Conservation (phyloP, 129 eudicot species). For the Deinandra increscens region DNA sequence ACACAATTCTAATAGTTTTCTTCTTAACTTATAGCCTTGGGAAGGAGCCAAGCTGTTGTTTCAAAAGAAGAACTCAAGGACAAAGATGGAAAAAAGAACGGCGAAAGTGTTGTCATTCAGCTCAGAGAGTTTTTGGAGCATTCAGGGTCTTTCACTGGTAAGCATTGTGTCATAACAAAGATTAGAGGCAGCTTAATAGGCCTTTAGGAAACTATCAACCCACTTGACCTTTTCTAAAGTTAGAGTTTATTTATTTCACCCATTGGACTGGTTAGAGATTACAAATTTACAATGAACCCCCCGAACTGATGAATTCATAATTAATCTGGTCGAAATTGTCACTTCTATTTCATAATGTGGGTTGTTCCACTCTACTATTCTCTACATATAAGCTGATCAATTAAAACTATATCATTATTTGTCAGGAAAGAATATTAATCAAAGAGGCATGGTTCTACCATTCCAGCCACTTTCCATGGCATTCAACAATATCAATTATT, state of each 20-base stretch:
- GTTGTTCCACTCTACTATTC: slow-evolving; percentile 8
- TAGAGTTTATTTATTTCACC: not conserved
- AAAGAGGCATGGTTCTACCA: slow-evolving; percentile 95
- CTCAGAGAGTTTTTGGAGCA: slow-evolving; percentile 82
- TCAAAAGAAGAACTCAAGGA: slow-evolving; percentile 59
- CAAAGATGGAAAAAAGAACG: slow-evolving; percentile 56
- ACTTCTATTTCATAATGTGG: not conserved
- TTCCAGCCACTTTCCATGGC: slow-evolving; percentile 96
- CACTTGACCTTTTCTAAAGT: not conserved
- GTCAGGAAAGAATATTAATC: slow-evolving; percentile 67
- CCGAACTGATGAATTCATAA: not conserved
- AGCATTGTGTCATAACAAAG: slow-evolving; percentile 25
- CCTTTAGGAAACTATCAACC: not conserved
- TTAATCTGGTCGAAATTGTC: not conserved
- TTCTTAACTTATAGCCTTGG: slow-evolving; percentile 53
- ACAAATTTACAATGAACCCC: not conserved
- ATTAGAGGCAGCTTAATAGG: not conserved
- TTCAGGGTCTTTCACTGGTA: slow-evolving; percentile 84
- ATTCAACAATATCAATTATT: slow-evolving; percentile 89
- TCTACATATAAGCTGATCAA: slow-evolving; percentile 5
- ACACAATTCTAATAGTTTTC: slow-evolving; percentile 12
- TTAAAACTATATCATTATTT: slow-evolving; percentile 21
- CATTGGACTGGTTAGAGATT: not conserved
- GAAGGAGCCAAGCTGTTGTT: slow-evolving; percentile 76
- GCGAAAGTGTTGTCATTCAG: slow-evolving; percentile 64